Evolutionary conservation across 169 alveolate species (phyloP).

Genomic region (Pseudocohnilembus persalinus): DNA sequence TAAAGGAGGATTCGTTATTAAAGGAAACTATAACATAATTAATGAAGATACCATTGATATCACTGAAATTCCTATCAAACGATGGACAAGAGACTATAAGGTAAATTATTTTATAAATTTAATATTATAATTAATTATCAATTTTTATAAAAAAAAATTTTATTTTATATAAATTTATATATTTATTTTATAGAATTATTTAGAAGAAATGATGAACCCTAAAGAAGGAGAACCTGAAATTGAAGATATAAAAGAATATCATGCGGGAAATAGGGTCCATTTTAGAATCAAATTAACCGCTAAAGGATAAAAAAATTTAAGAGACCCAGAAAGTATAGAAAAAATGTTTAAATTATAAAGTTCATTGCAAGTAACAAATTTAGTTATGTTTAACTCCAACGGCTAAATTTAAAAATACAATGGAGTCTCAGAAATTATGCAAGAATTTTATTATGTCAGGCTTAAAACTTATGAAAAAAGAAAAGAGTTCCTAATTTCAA

Average conservation of each 20-base stretch:
- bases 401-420: constrained; percentile 70
- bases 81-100: constrained; percentile 97
- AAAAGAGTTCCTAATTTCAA: constrained; percentile 75
- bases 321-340: constrained; percentile 52
- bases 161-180: too few relatives aligned
- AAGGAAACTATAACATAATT: constrained; percentile 74
- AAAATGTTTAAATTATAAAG: constrained; percentile 75
- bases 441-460: constrained; percentile 76
- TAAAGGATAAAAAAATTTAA: constrained; percentile 38
- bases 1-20: constrained; percentile 76
- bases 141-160: too few relatives aligned
- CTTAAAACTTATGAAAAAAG: constrained; percentile 70
- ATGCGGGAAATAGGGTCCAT: constrained; percentile 80
- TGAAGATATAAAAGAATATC: constrained; percentile 82
- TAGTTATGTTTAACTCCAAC: constrained; percentile 77
- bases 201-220: constrained; percentile 60
- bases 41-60: constrained; percentile 81
- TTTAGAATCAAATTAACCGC: constrained; percentile 62
- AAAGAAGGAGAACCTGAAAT: constrained; percentile 65
- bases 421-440: constrained; percentile 69
- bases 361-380: constrained; percentile 61
- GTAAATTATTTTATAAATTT: constrained; percentile 63
- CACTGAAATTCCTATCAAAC: constrained; percentile 97
- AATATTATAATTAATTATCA: too few relatives aligned
- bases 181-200: background rate